Percentiles rank a stretch among this genome's conserved stretches.
phyloP scores from a whole-genome alignment of 257 asterid genomes.

The Linderniella brevidens region DNA sequence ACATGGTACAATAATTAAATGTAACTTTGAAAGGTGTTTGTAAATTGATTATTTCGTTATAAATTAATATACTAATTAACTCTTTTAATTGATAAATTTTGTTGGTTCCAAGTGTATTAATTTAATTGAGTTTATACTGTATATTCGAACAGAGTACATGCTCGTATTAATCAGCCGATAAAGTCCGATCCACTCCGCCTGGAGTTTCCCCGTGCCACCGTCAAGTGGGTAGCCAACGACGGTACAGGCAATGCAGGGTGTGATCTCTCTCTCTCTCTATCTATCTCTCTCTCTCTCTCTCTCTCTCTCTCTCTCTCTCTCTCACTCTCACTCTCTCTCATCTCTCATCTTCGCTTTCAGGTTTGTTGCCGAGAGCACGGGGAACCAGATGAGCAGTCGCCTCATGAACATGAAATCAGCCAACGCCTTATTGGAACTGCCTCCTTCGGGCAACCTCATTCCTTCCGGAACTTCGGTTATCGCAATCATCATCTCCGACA shows the following conservation, averaged over 20 bases:
- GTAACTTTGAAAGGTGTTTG: no score
- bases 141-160: constrained; percentile 52
- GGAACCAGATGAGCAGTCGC: constrained; percentile 78
- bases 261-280: constrained; percentile 13
- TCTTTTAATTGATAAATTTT: no score
- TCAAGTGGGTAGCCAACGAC: constrained; percentile 40
- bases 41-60: no score
- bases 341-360: constrained; percentile 22
- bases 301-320: constrained; percentile 3
- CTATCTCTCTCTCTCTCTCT: background rate
- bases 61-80: no score
- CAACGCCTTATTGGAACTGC: constrained; percentile 71
- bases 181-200: constrained; percentile 65
- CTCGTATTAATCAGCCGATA: constrained; percentile 64
- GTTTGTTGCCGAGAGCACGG: constrained; percentile 91
- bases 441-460: constrained; percentile 42
- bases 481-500: constrained; percentile 57
- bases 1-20: no score
- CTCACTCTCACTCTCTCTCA: background rate
- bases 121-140: no score
- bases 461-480: constrained; percentile 51
- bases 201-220: constrained; percentile 68
- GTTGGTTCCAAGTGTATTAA: no score
- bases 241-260: constrained; percentile 58
- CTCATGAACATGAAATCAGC: constrained; percentile 93